Conservation (phyloP, 2,329 filamentous ascomycete genomes). For the Torrubiellomyces zombiae region DNA sequence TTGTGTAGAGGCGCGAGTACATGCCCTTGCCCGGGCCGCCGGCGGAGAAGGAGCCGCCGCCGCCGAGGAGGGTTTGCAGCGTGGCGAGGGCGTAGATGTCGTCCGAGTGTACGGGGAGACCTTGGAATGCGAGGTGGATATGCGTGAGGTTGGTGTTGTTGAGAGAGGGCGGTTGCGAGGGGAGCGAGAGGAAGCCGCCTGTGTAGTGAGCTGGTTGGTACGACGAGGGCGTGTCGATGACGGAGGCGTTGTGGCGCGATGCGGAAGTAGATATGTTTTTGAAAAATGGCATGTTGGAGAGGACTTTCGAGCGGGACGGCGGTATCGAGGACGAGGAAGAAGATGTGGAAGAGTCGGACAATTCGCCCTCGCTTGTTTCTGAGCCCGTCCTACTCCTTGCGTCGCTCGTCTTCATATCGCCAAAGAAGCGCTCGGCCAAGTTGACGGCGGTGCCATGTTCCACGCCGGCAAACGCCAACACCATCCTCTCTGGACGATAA, state of each 20-base stretch:
- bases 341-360: conserved; percentile 16
- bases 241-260: conserved; percentile 41
- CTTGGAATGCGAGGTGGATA: conserved; percentile 92
- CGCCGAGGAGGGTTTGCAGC: conserved; percentile 85
- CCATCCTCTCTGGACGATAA: conserved; percentile 78
- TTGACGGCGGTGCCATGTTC: conserved; percentile 64
- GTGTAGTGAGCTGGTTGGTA: conserved; percentile 68
- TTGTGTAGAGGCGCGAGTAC: conserved; percentile 95
- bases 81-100: conserved; percentile 96
- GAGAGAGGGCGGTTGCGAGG: conserved; percentile 63
- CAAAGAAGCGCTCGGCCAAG: conserved; percentile 73
- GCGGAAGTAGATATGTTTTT: conserved; percentile 74
- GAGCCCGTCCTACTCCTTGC: conserved; percentile 37
- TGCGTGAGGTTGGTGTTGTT: conserved; percentile 70
- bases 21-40: conserved; percentile 97
- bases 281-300: conserved; percentile 77
- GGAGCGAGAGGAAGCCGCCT: conserved; percentile 79
- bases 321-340: conserved; percentile 15
- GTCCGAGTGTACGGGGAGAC: conserved; percentile 71
- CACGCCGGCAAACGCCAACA: conserved; percentile 88
- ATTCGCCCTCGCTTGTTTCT: conserved; percentile 32
- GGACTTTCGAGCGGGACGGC: conserved; percentile 42
- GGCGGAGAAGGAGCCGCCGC: conserved; percentile 90
- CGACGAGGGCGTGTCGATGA: conserved; percentile 35
- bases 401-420: conserved; percentile 56